phyloP scores from a whole-genome alignment of 148 eudicot genomes.

The Nepenthes mirabilis region DNA sequence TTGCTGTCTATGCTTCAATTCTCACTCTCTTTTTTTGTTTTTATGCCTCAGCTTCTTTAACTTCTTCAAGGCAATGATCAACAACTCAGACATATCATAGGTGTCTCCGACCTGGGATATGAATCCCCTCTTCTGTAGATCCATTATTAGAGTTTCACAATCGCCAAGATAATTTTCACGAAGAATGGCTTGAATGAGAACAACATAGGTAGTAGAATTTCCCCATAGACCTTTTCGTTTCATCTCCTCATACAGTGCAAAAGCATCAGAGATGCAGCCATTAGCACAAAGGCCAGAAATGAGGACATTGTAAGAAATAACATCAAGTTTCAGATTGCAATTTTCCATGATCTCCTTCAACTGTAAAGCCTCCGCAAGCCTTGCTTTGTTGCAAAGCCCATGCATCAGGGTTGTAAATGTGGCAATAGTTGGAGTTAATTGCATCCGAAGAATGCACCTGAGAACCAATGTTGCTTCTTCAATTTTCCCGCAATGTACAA shows the following conservation, averaged over 20 bases:
- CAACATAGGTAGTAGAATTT: constrained; percentile 42
- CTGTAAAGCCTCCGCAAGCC: constrained; percentile 38
- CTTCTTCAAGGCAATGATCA: constrained; percentile 34
- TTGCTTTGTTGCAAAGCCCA: constrained; percentile 45
- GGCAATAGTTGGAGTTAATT: constrained; percentile 47
- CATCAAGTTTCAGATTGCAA: constrained; percentile 47
- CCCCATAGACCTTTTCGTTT: constrained; percentile 52
- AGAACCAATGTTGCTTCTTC: constrained; percentile 60
- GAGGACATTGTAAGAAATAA: constrained; percentile 66
- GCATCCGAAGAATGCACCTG: constrained; percentile 42
- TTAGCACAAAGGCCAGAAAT: constrained; percentile 42
- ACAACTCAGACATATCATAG: constrained; percentile 17
- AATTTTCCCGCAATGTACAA: constrained; percentile 43
- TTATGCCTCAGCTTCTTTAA: constrained; percentile 20
- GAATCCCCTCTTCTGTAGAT: constrained; percentile 57
- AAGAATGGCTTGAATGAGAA: constrained; percentile 36
- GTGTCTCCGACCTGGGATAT: constrained; percentile 22
- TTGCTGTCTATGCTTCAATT: background rate
- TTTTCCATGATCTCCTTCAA: constrained; percentile 41
- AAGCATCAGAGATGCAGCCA: constrained; percentile 42
- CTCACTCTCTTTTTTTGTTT: background rate
- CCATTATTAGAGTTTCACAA: constrained; percentile 44
- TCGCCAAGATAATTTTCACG: constrained; percentile 20
- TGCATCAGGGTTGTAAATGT: constrained; percentile 80
- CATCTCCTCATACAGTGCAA: constrained; percentile 64